phyloP scores from a whole-genome alignment of 2,329 filamentous ascomycete species.

The Neonectria ditissima region DNA sequence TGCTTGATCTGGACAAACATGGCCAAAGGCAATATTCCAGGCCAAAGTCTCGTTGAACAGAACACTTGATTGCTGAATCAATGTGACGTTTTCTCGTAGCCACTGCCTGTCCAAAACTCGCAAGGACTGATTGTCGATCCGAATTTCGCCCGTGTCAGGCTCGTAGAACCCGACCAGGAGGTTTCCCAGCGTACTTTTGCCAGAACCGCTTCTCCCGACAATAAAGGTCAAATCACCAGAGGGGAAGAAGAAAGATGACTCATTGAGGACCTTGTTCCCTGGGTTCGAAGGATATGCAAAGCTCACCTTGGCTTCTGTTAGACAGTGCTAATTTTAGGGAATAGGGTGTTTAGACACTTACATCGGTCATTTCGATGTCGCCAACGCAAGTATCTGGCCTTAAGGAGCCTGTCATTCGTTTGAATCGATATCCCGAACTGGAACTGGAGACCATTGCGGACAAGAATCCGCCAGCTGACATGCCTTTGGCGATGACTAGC shows the following conservation, averaged over 20 bases:
- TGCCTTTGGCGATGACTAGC: constrained; percentile 82
- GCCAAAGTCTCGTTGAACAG: constrained; percentile 86
- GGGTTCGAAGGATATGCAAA: constrained; percentile 85
- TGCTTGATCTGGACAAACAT: constrained; percentile 60
- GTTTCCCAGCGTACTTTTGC: constrained; percentile 89
- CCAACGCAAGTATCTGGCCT: constrained; percentile 66
- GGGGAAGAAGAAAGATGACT: constrained; percentile 76
- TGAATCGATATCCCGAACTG: background rate
- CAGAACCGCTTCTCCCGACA: constrained; percentile 87
- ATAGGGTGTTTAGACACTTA: constrained; percentile 53
- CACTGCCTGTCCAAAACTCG: constrained; percentile 73
- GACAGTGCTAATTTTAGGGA: background rate
- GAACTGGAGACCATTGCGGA: constrained; percentile 56
- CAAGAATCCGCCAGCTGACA: constrained; percentile 76
- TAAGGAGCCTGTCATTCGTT: constrained; percentile 18
- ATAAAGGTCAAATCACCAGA: constrained; percentile 82
- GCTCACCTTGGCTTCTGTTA: constrained; percentile 67
- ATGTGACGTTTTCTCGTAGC: constrained; percentile 80
- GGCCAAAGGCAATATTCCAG: constrained; percentile 82
- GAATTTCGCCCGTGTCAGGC: constrained; percentile 72
- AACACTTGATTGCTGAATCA: constrained; percentile 85
- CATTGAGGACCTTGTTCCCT: constrained; percentile 67
- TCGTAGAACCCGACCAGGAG: constrained; percentile 83
- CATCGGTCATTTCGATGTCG: constrained; percentile 76
- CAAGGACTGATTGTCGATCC: constrained; percentile 74